These are phyloP conservation scores for Ophiocordyceps camponoti-leonardi DNA, from an alignment of 2,329 filamentous ascomycete species.

Conservation along the genomic window DNA sequence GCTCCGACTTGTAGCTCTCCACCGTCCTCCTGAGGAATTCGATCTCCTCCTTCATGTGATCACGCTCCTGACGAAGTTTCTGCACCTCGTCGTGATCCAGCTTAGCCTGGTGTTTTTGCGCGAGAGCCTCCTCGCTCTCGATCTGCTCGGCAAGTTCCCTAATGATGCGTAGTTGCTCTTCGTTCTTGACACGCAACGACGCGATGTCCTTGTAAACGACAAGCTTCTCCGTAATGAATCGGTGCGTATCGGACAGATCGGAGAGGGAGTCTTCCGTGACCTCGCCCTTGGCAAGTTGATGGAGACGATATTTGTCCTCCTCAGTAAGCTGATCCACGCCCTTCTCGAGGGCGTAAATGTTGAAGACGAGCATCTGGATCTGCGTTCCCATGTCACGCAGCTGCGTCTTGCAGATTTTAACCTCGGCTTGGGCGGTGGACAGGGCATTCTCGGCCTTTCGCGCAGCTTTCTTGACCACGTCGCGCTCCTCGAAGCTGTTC, in stretches of 20 bases:
- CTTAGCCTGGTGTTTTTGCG: slow-evolving; percentile 43
- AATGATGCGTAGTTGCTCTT: slow-evolving; percentile 65
- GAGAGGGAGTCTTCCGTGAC: slow-evolving; percentile 52
- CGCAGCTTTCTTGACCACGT: slow-evolving; percentile 59
- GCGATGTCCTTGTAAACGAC: slow-evolving; percentile 74
- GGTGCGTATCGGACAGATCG: slow-evolving; percentile 69
- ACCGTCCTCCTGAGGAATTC: slow-evolving; percentile 66
- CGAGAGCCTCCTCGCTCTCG: slow-evolving; percentile 74
- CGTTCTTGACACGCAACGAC: slow-evolving; percentile 77
- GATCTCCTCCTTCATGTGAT: slow-evolving; percentile 68
- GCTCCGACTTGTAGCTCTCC: slow-evolving; percentile 86
- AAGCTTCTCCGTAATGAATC: slow-evolving; percentile 78
- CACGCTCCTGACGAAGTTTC: slow-evolving; percentile 52
- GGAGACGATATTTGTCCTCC: slow-evolving; percentile 58
- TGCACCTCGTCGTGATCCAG: slow-evolving; percentile 57
- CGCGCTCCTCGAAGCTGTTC: slow-evolving; percentile 63
- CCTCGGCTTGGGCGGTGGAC: slow-evolving; percentile 45
- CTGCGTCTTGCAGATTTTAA: slow-evolving; percentile 67
- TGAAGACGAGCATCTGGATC: slow-evolving; percentile 78
- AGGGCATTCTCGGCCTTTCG: slow-evolving; percentile 65
- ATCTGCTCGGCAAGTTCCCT: slow-evolving; percentile 75
- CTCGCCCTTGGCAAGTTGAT: slow-evolving; percentile 62
- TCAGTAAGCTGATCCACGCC: slow-evolving; percentile 54
- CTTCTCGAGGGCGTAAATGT: slow-evolving; percentile 66
- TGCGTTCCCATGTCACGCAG: slow-evolving; percentile 80